A percentile compares a stretch with the other conserved stretches of the same genome.
Conservation (phyloP, 225 moss, liverwort and hornwort genomes). For the Takakia lepidozioides region DNA sequence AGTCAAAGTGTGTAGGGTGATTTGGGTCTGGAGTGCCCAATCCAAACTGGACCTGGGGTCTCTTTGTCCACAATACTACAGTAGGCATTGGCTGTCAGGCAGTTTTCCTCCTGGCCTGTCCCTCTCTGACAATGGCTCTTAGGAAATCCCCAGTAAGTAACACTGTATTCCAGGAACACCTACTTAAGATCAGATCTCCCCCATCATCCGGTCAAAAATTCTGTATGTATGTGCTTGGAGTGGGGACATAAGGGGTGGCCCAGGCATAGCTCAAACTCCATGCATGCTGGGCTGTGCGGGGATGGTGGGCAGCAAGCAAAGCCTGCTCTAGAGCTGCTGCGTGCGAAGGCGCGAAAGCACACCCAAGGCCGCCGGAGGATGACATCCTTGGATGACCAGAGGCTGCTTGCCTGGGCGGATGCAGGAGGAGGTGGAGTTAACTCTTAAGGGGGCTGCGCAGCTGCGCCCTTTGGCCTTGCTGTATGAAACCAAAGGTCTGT, state of each 20-base stretch:
- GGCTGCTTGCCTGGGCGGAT: conserved; percentile 77
- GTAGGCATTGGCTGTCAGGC: no score
- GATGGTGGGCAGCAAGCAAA: conserved; percentile 74
- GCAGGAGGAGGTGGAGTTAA: conserved; percentile 98
- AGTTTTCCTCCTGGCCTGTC: no score
- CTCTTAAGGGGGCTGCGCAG: conserved; percentile 76
- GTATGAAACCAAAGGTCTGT: conserved; percentile 78
- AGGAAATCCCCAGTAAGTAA: no score
- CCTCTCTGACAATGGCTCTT: no score
- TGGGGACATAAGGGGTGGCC: conserved; percentile 33
- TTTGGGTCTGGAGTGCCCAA: no score
- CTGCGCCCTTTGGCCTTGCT: conserved; percentile 85
- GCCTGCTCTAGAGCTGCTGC: conserved; percentile 62
- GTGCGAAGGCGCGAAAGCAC: conserved; percentile 33
- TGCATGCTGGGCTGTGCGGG: conserved; percentile 72
- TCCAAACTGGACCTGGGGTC: no score
- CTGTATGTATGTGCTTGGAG: no score
- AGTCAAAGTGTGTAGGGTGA: no score
- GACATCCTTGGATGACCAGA: conserved; percentile 29
- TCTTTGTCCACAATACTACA: no score
- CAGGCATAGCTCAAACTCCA: conserved; percentile 62
- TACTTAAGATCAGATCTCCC: no score
- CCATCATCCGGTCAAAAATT: no score
- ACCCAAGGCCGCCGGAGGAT: conserved; percentile 56
- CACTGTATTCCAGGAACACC: no score